Evolutionary conservation across 352 stramenopile species (phyloP), one percentile per base, ranked within the genome.

Genomic region (Pythium phragmitis): DNA sequence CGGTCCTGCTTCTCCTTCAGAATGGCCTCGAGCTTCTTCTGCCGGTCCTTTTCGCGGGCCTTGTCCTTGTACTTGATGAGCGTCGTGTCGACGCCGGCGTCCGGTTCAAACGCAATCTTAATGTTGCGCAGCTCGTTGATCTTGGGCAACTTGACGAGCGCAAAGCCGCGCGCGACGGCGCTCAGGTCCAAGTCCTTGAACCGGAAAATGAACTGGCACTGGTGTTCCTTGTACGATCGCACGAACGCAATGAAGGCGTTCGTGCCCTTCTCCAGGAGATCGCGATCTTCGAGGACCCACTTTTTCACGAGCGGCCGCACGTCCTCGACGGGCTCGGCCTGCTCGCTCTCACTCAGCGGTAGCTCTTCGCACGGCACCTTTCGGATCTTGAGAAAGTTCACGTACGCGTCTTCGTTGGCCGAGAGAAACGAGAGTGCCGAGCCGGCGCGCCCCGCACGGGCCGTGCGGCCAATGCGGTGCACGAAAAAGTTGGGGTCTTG

Each of bases 231-330:
- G 86, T 99, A 99, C 19, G 96, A 98, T 21, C 97, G 87, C 68
- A 99, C 91, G 73, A 99, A 99, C 16, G 96, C 96, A 43, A 99
- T 99, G 71, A 99, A 99, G 14, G 97, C 98, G 63, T 97, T 98
- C 0, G 97, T 99, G 34, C 97, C 97, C 63, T 98, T 98, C 70
- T 99, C 98, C 8, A 99, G 81, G 60, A 99, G 60, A 61, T 99
- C 98, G 43, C 98, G 86, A 73, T 99, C 97, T 53, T 86, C 75
- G 60, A 98, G 60, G 23, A 96, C 88, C 12, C 97, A 69, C 28
- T 87, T 77, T 64, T 95, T 93, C 30, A 99, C 87, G n/a, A 76
- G 75, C n/a, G 82, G 84, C 16, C 98, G 75, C 17, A 98, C 75
- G 48, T 94, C 74, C n/a, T 88, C 72, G 53, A 90, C 89, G 33